Percentiles rank a stretch among this genome's conserved stretches.
These are phyloP conservation scores for Phytopythium litorale DNA, from an alignment of 352 stramenopile species.

Conservation along the genomic window DNA sequence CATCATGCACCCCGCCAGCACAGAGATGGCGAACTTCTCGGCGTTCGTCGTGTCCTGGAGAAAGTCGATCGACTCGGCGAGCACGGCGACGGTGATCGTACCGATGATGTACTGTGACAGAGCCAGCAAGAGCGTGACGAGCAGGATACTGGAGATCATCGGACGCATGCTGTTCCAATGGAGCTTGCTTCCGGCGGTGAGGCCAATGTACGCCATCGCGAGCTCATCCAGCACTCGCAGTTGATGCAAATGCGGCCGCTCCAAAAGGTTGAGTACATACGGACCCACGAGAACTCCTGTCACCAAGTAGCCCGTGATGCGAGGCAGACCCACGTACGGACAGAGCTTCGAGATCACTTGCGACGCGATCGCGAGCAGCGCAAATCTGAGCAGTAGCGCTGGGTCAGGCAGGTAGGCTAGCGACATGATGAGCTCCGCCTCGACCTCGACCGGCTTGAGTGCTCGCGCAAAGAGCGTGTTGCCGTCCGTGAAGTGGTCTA, in stretches of 20 bases:
- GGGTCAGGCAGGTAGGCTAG: constrained; percentile 52
- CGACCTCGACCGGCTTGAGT: constrained; percentile 56
- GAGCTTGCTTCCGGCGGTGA: constrained; percentile 58
- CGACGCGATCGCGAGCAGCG: constrained; percentile 57
- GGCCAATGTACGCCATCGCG: constrained; percentile 60
- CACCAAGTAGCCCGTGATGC: constrained; percentile 63
- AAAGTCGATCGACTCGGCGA: constrained; percentile 60
- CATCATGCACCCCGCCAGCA: constrained; percentile 70
- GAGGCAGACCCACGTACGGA: constrained; percentile 51
- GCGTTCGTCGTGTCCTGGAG: constrained; percentile 51
- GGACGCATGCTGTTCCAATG: constrained; percentile 59
- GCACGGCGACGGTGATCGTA: constrained; percentile 56
- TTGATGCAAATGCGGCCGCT: constrained; percentile 36
- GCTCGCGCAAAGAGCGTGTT: constrained; percentile 64
- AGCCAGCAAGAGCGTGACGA: constrained; percentile 46
- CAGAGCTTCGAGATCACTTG: constrained; percentile 60
- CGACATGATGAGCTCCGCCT: constrained; percentile 39
- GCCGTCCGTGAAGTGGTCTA: constrained; percentile 58
- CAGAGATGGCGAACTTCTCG: constrained; percentile 56
- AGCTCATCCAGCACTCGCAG: constrained; percentile 61
- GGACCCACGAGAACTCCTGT: constrained; percentile 64
- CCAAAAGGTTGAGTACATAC: constrained; percentile 57
- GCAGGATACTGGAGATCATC: constrained; percentile 55
- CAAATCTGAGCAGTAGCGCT: constrained; percentile 45
- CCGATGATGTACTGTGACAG: constrained; percentile 61